Conservation (phyloP, 1,284 basidiomycete species). For the Ganoderma sinense region DNA sequence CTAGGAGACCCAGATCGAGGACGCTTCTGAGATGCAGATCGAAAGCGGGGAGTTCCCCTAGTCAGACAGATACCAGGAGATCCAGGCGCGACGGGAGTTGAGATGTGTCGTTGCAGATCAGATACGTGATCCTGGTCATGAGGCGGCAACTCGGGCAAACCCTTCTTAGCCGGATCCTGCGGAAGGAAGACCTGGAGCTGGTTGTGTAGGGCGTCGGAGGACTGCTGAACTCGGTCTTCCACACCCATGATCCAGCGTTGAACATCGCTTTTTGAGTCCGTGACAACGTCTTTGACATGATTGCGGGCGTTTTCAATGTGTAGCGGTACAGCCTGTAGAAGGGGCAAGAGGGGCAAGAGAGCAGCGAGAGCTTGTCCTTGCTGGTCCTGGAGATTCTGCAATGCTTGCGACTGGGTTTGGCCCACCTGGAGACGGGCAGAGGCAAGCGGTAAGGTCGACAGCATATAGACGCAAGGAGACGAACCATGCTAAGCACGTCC, state of each 20-base stretch:
- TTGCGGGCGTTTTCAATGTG: slow-evolving; percentile 61
- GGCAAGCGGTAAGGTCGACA: neutral
- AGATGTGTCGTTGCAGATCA: slow-evolving; percentile 18
- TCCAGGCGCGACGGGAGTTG: neutral
- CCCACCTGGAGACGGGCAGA: slow-evolving; percentile 32
- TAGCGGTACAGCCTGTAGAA: slow-evolving; percentile 61
- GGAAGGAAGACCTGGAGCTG: neutral
- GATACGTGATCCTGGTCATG: slow-evolving; percentile 47
- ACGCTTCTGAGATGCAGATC: neutral
- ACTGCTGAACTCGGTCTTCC: neutral
- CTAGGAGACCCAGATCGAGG: neutral
- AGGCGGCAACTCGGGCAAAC: slow-evolving; percentile 33
- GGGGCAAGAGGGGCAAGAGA: slow-evolving; percentile 61
- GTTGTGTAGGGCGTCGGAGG: neutral
- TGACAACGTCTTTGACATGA: slow-evolving; percentile 44
- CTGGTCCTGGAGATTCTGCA: slow-evolving; percentile 65
- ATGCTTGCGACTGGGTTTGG: slow-evolving; percentile 54
- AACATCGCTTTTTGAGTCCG: neutral
- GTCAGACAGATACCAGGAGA: neutral
- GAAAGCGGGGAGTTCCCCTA: neutral
- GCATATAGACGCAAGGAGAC: slow-evolving; percentile 14
- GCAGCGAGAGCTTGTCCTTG: slow-evolving; percentile 57
- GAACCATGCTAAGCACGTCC: slow-evolving; percentile 62
- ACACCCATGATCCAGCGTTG: neutral
- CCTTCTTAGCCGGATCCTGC: neutral